Evolutionary conservation across 179 eudicot genomes (phyloP).

Genomic region (Patellifolia procumbens): DNA sequence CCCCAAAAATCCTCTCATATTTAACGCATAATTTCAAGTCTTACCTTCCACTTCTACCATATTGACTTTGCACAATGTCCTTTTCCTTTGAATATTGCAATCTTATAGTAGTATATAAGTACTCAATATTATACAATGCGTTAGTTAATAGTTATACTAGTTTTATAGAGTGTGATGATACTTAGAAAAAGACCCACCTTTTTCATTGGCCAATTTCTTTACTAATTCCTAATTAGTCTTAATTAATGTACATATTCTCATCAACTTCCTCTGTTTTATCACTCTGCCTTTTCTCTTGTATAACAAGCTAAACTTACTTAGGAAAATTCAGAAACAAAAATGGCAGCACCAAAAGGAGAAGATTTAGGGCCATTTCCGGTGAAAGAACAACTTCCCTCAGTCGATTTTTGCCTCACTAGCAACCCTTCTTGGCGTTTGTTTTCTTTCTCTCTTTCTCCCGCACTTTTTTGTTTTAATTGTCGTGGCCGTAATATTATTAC

Average conservation of each 20-base stretch:
- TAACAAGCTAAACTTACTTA: background rate
- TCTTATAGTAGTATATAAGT: no score
- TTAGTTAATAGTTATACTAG: constrained; percentile 13
- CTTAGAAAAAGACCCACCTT: constrained; percentile 11
- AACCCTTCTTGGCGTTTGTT: constrained; percentile 75
- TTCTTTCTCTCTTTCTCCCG: constrained; percentile 10
- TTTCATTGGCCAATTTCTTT: background rate
- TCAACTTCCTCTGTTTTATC: constrained; percentile 12
- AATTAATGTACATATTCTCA: constrained; percentile 12
- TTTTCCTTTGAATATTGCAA: background rate
- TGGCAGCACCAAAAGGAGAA: constrained; percentile 42
- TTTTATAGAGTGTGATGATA: background rate
- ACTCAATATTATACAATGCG: background rate
- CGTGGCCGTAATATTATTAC: background rate
- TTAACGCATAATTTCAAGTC: constrained; percentile 1
- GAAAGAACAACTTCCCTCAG: constrained; percentile 69
- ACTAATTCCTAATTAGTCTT: background rate
- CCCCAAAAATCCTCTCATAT: background rate
- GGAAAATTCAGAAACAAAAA: constrained; percentile 5
- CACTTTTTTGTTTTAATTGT: background rate
- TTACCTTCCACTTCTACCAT: constrained; percentile 29
- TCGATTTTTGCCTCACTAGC: constrained; percentile 78
- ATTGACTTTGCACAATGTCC: background rate
- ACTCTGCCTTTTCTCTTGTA: constrained; percentile 4
- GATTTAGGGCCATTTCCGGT: constrained; percentile 66